A percentile compares a stretch with the other conserved stretches of the same genome.
These are phyloP conservation scores for Didymella pomorum DNA, from an alignment of 2,329 filamentous ascomycete genomes.

Conservation along the genomic window DNA sequence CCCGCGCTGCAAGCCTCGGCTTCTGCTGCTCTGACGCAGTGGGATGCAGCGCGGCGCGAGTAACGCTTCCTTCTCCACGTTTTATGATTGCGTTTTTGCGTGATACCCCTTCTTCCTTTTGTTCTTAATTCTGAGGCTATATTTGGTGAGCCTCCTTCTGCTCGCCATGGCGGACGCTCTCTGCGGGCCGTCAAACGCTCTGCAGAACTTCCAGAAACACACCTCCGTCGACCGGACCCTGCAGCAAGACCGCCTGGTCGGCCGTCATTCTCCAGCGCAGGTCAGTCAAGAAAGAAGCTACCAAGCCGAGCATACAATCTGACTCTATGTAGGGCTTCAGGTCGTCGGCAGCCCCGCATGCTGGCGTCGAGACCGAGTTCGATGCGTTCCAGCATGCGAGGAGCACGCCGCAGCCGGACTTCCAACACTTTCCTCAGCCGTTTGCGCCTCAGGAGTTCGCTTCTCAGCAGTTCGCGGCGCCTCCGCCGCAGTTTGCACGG, in stretches of 20 bases:
- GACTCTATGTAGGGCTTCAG: slow-evolving; percentile 65
- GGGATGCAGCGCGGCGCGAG: slow-evolving; percentile 4
- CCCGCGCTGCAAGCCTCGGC: slow-evolving; percentile 33
- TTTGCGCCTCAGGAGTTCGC: too few relatives aligned
- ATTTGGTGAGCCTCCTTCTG: too few relatives aligned
- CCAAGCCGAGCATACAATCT: slow-evolving; percentile 16
- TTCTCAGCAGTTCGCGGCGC: slow-evolving; percentile 51
- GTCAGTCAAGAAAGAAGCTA: slow-evolving; percentile 50
- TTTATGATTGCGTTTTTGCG: slow-evolving; percentile 22
- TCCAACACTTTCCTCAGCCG: slow-evolving; percentile 47
- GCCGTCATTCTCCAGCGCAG: slow-evolving; percentile 63
- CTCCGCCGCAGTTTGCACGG: slow-evolving; percentile 48
- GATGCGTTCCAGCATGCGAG: slow-evolving; percentile 70
- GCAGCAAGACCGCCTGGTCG: slow-evolving; percentile 73
- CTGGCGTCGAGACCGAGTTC: slow-evolving; percentile 70
- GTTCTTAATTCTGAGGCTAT: background rate
- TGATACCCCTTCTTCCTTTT: slow-evolving; percentile 28
- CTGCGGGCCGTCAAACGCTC: slow-evolving; percentile 78
- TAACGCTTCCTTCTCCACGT: slow-evolving; percentile 8
- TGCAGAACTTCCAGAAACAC: slow-evolving; percentile 77
- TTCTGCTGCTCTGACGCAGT: slow-evolving; percentile 9
- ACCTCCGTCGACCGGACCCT: slow-evolving; percentile 71
- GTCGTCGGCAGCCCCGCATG: slow-evolving; percentile 61
- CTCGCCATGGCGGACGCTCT: slow-evolving; percentile 69
- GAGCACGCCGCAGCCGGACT: slow-evolving; percentile 49